Base-by-base conservation (phyloP, 2,329 filamentous ascomycete species). In the Arthrobotrys entomopaga region DNA sequence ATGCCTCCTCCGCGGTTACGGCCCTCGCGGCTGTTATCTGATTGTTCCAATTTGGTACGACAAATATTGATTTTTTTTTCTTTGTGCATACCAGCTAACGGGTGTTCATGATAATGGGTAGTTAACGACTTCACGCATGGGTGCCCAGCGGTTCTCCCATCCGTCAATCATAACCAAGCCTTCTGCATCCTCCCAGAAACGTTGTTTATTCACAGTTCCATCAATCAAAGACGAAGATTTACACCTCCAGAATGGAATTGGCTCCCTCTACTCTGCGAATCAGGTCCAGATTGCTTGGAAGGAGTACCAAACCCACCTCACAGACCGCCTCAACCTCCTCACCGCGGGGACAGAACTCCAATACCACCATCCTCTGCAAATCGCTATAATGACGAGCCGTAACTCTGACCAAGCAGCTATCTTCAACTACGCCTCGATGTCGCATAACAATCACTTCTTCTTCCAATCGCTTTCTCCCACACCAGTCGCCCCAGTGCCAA, bases 371-470 rank as follows among this genome's bases (percentile, higher is more conserved):
- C 82, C 88, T 75, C 89, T 91, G 82, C 84, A 88, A 53, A 88
- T 97, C 80, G 83, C 91, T 80, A 85, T 94, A 79, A 85, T 88
- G 79, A 90, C 90, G 71, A 91, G 94, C 73, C 92, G 93, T 82
- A 87, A 95, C 79, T 90, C 94, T 50, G 85, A 86, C 78, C 85
- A 87, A 76, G 95, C 95, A 48, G 86, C 89, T 78, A 84, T 90
- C 81, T 99, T 99, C 88, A 99, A 98, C 87, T 88, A 96, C 82
- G 95, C 95, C 82, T 96, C 92, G 79, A 96, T 96, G 91, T 91
- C 92, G 65, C 90, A 91, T 86, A 98, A 98, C 87, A 97, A 88
- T 81, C 84, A 88, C 81, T 90, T 92, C 85, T 94, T 92, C 87
- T 93, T 94, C 86, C 81, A 87, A 78, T 82, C 85, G 76, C 81